phyloP scores from a whole-genome alignment of 2,329 filamentous ascomycete species.

The Phialophora tarda region DNA sequence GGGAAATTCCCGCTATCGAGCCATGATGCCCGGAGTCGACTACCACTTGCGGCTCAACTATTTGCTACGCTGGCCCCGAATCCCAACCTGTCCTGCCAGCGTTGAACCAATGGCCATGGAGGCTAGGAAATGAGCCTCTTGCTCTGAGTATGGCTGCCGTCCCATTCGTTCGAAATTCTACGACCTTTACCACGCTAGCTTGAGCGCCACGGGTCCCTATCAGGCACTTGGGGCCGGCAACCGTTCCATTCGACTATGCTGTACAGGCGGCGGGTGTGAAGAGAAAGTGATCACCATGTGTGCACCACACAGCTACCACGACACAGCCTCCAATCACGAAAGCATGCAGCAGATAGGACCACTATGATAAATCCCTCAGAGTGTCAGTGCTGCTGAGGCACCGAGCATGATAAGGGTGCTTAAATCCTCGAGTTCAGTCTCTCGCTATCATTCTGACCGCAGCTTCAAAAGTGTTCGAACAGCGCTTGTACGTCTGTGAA shows the following conservation, averaged over 20 bases:
- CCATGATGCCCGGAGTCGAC: background rate
- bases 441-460: background rate
- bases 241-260: background rate
- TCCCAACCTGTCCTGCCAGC: background rate
- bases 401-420: background rate
- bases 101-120: background rate
- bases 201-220: background rate
- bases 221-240: background rate
- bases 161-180: background rate
- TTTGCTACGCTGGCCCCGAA: background rate
- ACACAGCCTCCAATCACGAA: background rate
- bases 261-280: background rate
- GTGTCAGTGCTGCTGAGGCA: background rate
- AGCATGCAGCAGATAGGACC: background rate
- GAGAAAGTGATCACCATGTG: background rate
- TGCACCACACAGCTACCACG: background rate
- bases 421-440: background rate
- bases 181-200: background rate
- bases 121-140: background rate
- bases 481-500: background rate
- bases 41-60: background rate
- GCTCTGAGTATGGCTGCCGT: background rate
- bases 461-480: background rate
- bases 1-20: background rate
- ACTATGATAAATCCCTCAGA: conserved; percentile 1